phyloP scores from a whole-genome alignment of 805 yeast species.

The Candida berthetii region DNA sequence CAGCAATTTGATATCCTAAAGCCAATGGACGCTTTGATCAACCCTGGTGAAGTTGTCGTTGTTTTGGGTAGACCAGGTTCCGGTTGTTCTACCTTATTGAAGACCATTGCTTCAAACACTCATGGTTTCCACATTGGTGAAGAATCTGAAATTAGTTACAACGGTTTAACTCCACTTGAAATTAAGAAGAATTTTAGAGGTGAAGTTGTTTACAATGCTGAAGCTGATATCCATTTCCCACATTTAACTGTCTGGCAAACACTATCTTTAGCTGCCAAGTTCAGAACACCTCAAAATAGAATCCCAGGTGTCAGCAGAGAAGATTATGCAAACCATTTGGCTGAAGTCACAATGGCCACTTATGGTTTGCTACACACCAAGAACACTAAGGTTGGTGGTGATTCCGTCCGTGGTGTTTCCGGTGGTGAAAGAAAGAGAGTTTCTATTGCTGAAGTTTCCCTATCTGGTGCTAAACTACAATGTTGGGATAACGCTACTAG shows the following conservation, averaged over 20 bases:
- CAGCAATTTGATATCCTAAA: constrained; percentile 38
- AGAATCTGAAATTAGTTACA: constrained; percentile 41
- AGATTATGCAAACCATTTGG: constrained; percentile 38
- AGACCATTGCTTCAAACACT: constrained; percentile 48
- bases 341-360: constrained; percentile 47
- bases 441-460: constrained; percentile 59
- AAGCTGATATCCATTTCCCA: constrained; percentile 59
- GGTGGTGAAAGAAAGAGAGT: constrained; percentile 77
- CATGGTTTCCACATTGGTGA: constrained; percentile 46
- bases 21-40: constrained; percentile 47
- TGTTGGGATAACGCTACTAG: constrained; percentile 62
- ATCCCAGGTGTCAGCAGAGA: constrained; percentile 44
- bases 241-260: constrained; percentile 59
- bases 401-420: constrained; percentile 62
- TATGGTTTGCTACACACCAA: constrained; percentile 48
- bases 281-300: constrained; percentile 53
- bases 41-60: constrained; percentile 64
- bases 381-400: constrained; percentile 62
- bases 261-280: constrained; percentile 44
- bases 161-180: constrained; percentile 39
- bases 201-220: constrained; percentile 60
- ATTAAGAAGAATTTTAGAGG: constrained; percentile 47
- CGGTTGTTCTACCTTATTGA: constrained; percentile 59
- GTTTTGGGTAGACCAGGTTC: constrained; percentile 80
- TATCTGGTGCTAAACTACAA: constrained; percentile 40